Evolutionary conservation across 1,284 basidiomycete genomes (phyloP), one percentile per base, ranked within the genome.

Genomic region (Cryptococcus sp.): DNA sequence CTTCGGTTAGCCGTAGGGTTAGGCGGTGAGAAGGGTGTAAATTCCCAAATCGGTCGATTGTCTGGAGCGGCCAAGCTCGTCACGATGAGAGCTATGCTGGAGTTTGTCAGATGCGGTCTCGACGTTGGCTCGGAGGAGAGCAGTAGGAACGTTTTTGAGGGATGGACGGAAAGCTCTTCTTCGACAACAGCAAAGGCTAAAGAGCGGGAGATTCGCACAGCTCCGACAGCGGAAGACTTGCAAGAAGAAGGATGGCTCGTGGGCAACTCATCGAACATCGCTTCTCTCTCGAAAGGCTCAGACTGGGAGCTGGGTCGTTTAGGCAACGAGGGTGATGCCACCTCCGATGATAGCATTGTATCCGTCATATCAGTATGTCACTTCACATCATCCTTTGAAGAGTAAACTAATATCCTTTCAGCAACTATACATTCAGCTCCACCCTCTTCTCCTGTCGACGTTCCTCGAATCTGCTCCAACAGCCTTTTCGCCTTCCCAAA

Each of bases 391-490:
- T 45, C 58, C 52, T 16, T 50, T 64, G 20, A 8, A 30, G 8
- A 49, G 49, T 23, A 46, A 16, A 19, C 60, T 63, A 47, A 62
- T 56, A 27, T 45, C 50, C 20, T 19, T 39, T 6, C 59, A 72
- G 72, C 54, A 66, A 19, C 61, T 76, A 10, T 78, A 78, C 48
- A 78, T 81, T 41, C 84, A 86, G 7, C 78, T 96, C 17, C 85
- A 92, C 67, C 82, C 90, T 0, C 87, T 87, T 3, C 79, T 96
- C 5, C 80, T 90, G 1, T 86, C 90, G 6, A 88, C 88, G 0
- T 91, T 92, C 74, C 83, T 96, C 22, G 93, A 96, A 74, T 85
- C 85, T 61, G 90, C 91, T 1, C 90, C 93, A 1, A 73, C 84
- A 10, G 89, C 89, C 2, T 93, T 94, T 76, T 83, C 86, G 8